These are phyloP conservation scores for Annulohypoxylon truncatum DNA, from an alignment of 2,329 filamentous ascomycete species.

Conservation along the genomic window DNA sequence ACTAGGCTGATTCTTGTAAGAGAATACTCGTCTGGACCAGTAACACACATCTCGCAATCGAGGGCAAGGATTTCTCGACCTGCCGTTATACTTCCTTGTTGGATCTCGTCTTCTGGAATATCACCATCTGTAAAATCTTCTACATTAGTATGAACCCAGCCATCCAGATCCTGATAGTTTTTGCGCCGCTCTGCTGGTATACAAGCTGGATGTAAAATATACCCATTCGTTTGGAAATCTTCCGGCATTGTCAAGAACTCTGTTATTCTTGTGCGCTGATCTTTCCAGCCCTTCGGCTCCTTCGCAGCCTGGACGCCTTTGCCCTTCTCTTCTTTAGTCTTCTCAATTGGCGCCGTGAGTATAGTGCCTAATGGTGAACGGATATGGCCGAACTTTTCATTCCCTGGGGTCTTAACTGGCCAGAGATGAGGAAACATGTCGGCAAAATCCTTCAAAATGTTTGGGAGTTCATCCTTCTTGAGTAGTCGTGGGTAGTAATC, in stretches of 20 bases:
- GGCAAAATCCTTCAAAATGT: slow-evolving; percentile 73
- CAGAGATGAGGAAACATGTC: slow-evolving; percentile 89
- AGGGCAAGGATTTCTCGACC: slow-evolving; percentile 83
- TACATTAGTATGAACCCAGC: slow-evolving; percentile 87
- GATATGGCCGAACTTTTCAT: slow-evolving; percentile 81
- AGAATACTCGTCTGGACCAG: slow-evolving; percentile 80
- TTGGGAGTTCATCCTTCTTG: slow-evolving; percentile 62
- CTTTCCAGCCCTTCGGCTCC: slow-evolving; percentile 74
- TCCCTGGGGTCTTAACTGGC: slow-evolving; percentile 88
- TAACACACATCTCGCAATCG: slow-evolving; percentile 98
- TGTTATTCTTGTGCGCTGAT: slow-evolving; percentile 84
- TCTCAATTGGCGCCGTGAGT: slow-evolving; percentile 78
- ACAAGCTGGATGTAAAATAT: slow-evolving; percentile 82
- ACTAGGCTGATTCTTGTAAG: slow-evolving; percentile 91
- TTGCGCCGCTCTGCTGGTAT: slow-evolving; percentile 70
- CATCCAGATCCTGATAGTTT: slow-evolving; percentile 67
- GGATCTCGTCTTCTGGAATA: slow-evolving; percentile 75
- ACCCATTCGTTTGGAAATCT: slow-evolving; percentile 86
- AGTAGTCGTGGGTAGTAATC: slow-evolving; percentile 69
- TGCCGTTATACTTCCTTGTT: slow-evolving; percentile 84
- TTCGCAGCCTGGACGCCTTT: slow-evolving; percentile 71
- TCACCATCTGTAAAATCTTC: slow-evolving; percentile 73
- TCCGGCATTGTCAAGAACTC: slow-evolving; percentile 78
- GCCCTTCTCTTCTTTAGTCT: slow-evolving; percentile 74
- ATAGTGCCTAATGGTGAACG: slow-evolving; percentile 90